A percentile compares a stretch with the other conserved stretches of the same genome.
phyloP scores from a whole-genome alignment of 2,329 filamentous ascomycete species.

The Xylariaceae sp. region DNA sequence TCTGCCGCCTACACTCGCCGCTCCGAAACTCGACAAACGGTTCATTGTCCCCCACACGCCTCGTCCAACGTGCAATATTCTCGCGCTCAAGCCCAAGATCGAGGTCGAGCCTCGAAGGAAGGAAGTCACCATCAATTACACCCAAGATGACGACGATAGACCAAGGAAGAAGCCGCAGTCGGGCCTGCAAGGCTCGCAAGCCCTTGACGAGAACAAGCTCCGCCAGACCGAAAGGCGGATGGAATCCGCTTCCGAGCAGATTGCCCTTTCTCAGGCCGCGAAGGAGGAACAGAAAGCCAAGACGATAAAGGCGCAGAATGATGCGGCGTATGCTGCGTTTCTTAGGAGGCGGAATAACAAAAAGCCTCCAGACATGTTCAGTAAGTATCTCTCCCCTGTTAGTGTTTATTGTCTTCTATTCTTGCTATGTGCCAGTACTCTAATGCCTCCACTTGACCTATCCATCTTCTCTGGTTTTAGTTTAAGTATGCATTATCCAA shows the following conservation, averaged over 20 bases:
- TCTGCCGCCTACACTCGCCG: background rate
- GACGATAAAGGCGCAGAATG: background rate
- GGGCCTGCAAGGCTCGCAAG: background rate
- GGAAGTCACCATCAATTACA: background rate
- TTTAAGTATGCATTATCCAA: no score
- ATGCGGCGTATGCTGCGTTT: background rate
- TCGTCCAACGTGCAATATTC: constrained; percentile 1
- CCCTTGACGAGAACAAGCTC: background rate
- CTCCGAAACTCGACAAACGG: constrained; percentile 10
- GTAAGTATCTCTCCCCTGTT: constrained; percentile 1
- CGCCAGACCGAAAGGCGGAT: background rate
- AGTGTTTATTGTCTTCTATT: background rate
- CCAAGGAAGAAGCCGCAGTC: constrained; percentile 3
- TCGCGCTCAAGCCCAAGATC: background rate
- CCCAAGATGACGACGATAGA: constrained; percentile 1
- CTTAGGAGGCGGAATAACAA: background rate
- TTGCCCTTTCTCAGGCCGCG: background rate
- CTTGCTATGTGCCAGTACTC: background rate
- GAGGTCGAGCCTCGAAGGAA: background rate
- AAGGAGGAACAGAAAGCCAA: background rate
- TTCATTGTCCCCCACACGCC: constrained; percentile 1
- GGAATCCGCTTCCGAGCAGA: constrained; percentile 4
- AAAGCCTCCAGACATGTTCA: constrained; percentile 1
- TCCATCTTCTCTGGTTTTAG: no score
- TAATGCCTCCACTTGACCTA: no score